Evolutionary conservation across 2,329 filamentous ascomycete species (phyloP), one percentile per base, ranked within the genome.

Genomic region (Fusarium sp.): DNA sequence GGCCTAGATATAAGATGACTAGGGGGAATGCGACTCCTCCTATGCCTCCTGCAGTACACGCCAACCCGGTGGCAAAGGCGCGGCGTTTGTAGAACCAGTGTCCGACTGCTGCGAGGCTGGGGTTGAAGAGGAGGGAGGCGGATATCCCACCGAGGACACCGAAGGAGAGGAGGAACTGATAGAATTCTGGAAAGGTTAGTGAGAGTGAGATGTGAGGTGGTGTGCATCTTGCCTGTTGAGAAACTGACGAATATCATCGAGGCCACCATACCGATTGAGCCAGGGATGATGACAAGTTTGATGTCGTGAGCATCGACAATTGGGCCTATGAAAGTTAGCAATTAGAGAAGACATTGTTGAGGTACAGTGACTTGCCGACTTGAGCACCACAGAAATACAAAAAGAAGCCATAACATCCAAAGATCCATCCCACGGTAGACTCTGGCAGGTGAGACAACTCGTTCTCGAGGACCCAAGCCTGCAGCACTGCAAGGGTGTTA

Each of bases 351-450:
- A 4, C n/a, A 29, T 49, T 62, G 17, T 10, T 27, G 6, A n/a
- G 3, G 20, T 5, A 2, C 22, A 36, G 36, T 20, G 16, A 59
- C 73, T 59, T 51, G 70, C 80, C 92, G 46, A 93, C 89, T 77
- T 93, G 91, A 1, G 93, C 87, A 14, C 92, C 92, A 58, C 91
- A 90, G 77, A 93, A 92, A 79, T 93, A 93, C 16, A 91, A 86
- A 42, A 94, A 84, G 77, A 94, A 94, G 24, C 90, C 86, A 75
- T 92, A 94, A 58, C 92, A 83, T 72, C 90, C 89, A 73, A 94
- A 93, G 65, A 95, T 93, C 93, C 93, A 95, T 2, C 91, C 92
- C 36, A 92, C 88, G 7, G 85, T 87, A 12, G 89, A 88, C 49
- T 90, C 87, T 36, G 84, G 86, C 71, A 92, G 88, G 12, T 85